A percentile compares a stretch with the other conserved stretches of the same genome.
phyloP scores from a whole-genome alignment of 768 basidiomycete species.

The Rubroboletus pulcherrimus region DNA sequence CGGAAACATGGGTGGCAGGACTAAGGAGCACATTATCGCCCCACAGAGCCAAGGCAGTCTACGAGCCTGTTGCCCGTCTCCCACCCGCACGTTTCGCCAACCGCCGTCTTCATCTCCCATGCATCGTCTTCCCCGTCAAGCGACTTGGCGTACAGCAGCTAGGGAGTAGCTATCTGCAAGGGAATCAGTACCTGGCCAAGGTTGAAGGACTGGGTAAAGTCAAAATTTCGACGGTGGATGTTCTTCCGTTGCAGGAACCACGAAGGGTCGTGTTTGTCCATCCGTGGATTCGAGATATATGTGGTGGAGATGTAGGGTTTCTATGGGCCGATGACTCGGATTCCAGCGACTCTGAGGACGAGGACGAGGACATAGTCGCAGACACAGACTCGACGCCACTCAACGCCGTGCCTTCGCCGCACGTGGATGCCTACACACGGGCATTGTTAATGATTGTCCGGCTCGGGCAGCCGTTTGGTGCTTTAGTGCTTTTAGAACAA shows the following conservation, averaged over 20 bases:
- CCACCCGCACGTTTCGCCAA: not conserved
- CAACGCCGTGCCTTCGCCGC: not conserved
- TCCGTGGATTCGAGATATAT: slow-evolving; percentile 9
- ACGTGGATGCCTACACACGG: not conserved
- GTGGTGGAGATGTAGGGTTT: not conserved
- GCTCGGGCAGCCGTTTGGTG: not conserved
- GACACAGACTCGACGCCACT: not conserved
- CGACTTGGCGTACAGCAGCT: not conserved
- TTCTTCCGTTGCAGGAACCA: not conserved
- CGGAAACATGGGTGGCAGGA: not conserved
- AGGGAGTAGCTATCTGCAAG: not conserved
- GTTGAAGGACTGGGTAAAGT: not conserved
- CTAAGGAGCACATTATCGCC: not conserved
- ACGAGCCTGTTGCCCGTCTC: not conserved
- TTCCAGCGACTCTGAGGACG: not conserved
- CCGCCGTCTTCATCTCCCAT: not conserved
- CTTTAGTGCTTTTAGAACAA: not conserved
- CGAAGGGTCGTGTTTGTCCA: slow-evolving; percentile 2
- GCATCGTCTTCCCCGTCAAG: not conserved
- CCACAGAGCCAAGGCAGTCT: not conserved
- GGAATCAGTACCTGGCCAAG: not conserved
- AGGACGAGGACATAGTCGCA: not conserved
- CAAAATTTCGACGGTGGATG: not conserved
- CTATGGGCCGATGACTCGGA: not conserved
- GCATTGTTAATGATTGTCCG: not conserved